These are phyloP conservation scores for Candida ortonii DNA, from an alignment of 805 yeast species.

Conservation along the genomic window DNA sequence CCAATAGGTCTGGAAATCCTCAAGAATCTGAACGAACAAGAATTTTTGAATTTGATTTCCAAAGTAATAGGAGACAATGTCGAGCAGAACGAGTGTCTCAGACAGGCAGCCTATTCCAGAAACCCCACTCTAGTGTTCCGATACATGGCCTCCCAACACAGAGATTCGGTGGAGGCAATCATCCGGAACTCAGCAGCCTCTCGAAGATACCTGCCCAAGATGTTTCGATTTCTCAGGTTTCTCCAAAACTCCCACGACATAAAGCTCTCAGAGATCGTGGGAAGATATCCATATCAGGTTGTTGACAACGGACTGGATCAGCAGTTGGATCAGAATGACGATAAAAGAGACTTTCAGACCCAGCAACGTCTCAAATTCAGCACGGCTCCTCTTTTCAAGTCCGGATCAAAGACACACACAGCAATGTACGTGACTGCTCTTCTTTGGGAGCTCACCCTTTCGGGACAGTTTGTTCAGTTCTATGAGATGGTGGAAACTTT, in stretches of 20 bases:
- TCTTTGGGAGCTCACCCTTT: constrained; percentile 41
- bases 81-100: constrained; percentile 1
- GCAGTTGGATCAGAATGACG: constrained; percentile 9
- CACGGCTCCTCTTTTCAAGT: constrained; percentile 18
- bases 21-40: constrained; percentile 24
- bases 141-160: not conserved
- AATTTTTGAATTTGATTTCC: constrained; percentile 13
- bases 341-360: constrained; percentile 11
- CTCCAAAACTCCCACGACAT: constrained; percentile 15
- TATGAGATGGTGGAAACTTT: constrained; percentile 37
- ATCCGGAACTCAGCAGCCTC: constrained; percentile 1
- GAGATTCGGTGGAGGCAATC: not conserved
- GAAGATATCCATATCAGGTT: constrained; percentile 22
- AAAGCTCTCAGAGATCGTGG: constrained; percentile 9
- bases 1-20: constrained; percentile 59
- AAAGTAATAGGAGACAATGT: constrained; percentile 1
- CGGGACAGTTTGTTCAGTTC: constrained; percentile 35
- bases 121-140: constrained; percentile 1
- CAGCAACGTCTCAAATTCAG: constrained; percentile 6
- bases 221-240: constrained; percentile 17
- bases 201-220: constrained; percentile 15
- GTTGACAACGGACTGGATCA: constrained; percentile 14
- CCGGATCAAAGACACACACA: constrained; percentile 38
- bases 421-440: constrained; percentile 40
- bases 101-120: constrained; percentile 1